Percentiles rank a stretch among this genome's conserved stretches.
phyloP scores from a whole-genome alignment of 495 filamentous ascomycete species.

The Aspergillus cavernicola region DNA sequence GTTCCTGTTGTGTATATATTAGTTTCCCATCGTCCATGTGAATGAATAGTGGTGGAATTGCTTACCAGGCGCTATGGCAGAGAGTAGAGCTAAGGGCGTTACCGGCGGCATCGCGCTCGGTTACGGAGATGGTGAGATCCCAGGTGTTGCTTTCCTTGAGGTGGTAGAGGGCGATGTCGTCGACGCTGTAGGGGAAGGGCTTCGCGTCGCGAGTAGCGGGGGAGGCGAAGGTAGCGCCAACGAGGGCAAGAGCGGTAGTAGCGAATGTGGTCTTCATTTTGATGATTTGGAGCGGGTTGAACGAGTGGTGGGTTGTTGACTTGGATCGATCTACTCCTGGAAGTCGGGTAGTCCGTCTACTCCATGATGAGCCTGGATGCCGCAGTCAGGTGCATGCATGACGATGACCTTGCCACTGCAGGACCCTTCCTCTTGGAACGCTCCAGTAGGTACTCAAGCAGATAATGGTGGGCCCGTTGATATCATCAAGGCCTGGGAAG shows the following conservation, averaged over 20 bases:
- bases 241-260: conserved; percentile 1
- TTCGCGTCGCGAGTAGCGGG: not conserved
- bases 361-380: no score
- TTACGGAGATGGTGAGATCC: conserved; percentile 3
- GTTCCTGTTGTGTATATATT: not conserved
- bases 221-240: not conserved
- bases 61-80: conserved; percentile 7
- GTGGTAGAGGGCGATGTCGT: conserved; percentile 6
- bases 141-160: conserved; percentile 10
- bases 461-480: no score
- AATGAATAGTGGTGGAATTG: not conserved
- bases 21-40: no score
- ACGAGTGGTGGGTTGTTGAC: not conserved
- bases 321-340: no score
- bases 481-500: no score
- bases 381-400: no score
- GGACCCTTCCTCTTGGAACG: no score
- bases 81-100: not conserved
- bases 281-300: not conserved
- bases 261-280: conserved; percentile 7
- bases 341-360: no score
- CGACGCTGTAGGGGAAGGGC: conserved; percentile 5
- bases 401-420: no score
- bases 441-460: no score
- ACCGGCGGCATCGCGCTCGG: not conserved